A percentile compares a stretch with the other conserved stretches of the same genome.
Conservation (phyloP, 345 rosid genomes). For the Rhodomyrtus tomentosa region DNA sequence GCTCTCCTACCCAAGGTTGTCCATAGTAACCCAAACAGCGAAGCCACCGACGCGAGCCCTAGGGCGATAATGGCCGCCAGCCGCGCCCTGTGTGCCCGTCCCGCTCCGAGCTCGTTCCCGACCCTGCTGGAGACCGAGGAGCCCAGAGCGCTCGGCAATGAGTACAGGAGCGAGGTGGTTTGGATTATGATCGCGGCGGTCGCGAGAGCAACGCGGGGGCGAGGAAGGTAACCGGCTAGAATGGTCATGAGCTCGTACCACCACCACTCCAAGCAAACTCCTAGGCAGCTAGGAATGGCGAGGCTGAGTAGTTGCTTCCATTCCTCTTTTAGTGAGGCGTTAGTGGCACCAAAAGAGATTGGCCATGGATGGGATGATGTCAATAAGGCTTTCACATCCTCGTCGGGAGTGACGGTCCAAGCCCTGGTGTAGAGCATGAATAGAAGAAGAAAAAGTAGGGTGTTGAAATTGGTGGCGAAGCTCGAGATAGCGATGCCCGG, state of each 20-base stretch:
- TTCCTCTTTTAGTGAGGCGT: conserved; percentile 9
- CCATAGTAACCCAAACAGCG: conserved; percentile 43
- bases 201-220: conserved; percentile 49
- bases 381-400: not conserved
- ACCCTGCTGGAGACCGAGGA: conserved; percentile 75
- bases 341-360: not conserved
- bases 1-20: conserved; percentile 54
- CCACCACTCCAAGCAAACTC: conserved; percentile 97
- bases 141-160: conserved; percentile 61
- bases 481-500: conserved; percentile 69
- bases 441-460: conserved; percentile 40
- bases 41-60: conserved; percentile 34
- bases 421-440: conserved; percentile 25
- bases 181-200: conserved; percentile 75
- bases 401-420: not conserved
- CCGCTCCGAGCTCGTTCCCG: conserved; percentile 83
- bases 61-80: conserved; percentile 47
- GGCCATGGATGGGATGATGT: not conserved
- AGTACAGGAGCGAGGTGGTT: conserved; percentile 79
- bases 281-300: conserved; percentile 74
- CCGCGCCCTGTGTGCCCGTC: conserved; percentile 48
- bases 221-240: conserved; percentile 54
- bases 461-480: conserved; percentile 48
- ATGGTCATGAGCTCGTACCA: conserved; percentile 97
- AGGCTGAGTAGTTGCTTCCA: conserved; percentile 54